Evolutionary conservation across 1,139 yeast genomes (phyloP), one percentile per base, ranked within the genome.

Genomic region (Yamadazyma dendronema): DNA sequence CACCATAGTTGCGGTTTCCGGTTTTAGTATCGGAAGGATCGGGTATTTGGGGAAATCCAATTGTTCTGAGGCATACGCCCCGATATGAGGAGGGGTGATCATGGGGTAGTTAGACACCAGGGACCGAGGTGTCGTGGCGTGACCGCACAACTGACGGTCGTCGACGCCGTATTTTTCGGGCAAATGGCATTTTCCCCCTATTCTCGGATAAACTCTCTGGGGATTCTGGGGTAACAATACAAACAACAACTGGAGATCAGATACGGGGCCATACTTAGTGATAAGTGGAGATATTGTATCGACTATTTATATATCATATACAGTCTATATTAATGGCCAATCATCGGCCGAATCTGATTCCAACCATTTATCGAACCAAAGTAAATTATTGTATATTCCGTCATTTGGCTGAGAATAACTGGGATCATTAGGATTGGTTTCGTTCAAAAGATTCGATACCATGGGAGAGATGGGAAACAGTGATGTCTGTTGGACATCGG

Each of bases 361-460:
- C 26, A 65, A 48, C 75, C 75, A 70, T 47, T 74, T 77, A 48
- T 77, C 80, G 45, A 77, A 77, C 83, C 83, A 77, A 44, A 67
- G 74, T 37, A 77, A 52, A 43, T 72, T 75, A 6, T 37, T 33
- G 22, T 43, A 43, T 9, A 43, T 35, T 5, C 37, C 40, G 7
- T 35, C 28, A 21, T 37, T 38, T 12, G 32, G 29, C 3, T 30
- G 23, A 3, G 30, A 15, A 28, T 39, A 42, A 30, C 45, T 42
- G 4, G 45, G 45, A 26, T 42, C 45, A 6, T 27, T 24, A 7
- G 39, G 39, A 28, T 30, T 34, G 24, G 23, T 17, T 12, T 34
- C 32, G 8, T 34, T 26, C 4, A 14, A 11, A 4, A 24, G 6
- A 8, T n/a, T n/a, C 8, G 17, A 7, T 13, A 26, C 16, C 29